A percentile compares a stretch with the other conserved stretches of the same genome.
Conservation (phyloP, 2,329 filamentous ascomycete genomes). For the Fusarium nodosum region DNA sequence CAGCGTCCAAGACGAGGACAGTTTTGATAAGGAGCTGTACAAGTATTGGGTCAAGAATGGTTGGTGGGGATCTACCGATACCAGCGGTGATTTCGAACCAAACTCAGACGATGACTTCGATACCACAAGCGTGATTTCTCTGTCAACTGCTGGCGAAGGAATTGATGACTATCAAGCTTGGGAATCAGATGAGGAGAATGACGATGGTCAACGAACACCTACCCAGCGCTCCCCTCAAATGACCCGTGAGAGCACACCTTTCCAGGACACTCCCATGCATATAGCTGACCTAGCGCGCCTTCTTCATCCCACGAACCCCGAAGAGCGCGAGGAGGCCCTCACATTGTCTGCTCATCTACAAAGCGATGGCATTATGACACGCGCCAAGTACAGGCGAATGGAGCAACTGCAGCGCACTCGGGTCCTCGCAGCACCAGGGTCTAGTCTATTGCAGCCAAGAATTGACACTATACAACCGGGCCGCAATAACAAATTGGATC, state of each 20-base stretch:
- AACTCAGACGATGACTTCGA: constrained; percentile 72
- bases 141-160: constrained; percentile 58
- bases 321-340: constrained; percentile 84
- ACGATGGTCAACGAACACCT: constrained; percentile 75
- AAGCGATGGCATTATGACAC: constrained; percentile 80
- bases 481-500: constrained; percentile 60
- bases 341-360: constrained; percentile 84
- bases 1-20: constrained; percentile 67
- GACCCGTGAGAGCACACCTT: constrained; percentile 68
- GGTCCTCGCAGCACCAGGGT: constrained; percentile 61
- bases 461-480: constrained; percentile 26
- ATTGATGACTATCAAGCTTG: constrained; percentile 63
- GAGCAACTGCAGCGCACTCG: constrained; percentile 77
- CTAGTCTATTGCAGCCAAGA: constrained; percentile 39
- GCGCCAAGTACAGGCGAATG: constrained; percentile 79
- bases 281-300: constrained; percentile 80
- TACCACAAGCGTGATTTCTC: constrained; percentile 83
- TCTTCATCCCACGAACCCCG: constrained; percentile 81
- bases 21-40: constrained; percentile 82
- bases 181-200: constrained; percentile 60
- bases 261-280: constrained; percentile 73
- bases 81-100: constrained; percentile 82
- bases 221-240: constrained; percentile 71
- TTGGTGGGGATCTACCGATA: constrained; percentile 86
- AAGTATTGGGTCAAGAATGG: constrained; percentile 86